Conservation (phyloP, 2,329 filamentous ascomycete genomes). For the Daldinia sp. region DNA sequence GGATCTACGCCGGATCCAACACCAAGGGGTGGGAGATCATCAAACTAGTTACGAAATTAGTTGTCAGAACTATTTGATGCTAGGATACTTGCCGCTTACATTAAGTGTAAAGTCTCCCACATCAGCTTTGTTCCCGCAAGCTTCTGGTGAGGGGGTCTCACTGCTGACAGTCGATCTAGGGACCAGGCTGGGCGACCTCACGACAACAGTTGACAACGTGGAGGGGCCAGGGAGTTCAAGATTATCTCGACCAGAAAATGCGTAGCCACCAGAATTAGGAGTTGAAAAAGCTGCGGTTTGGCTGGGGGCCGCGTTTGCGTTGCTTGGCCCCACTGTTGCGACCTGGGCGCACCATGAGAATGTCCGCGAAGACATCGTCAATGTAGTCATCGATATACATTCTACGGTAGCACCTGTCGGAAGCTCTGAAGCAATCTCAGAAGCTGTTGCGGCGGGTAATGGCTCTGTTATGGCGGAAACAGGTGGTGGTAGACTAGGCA, state of each 20-base stretch:
- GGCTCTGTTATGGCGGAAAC: constrained; percentile 40
- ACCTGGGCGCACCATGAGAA: constrained; percentile 51
- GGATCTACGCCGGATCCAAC: constrained; percentile 30
- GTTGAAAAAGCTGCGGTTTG: constrained; percentile 22
- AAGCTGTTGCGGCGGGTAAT: constrained; percentile 11
- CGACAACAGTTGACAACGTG: constrained; percentile 45
- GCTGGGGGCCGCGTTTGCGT: constrained; percentile 14
- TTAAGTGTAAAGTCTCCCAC: constrained; percentile 48
- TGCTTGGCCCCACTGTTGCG: constrained; percentile 31
- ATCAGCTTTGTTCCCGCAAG: constrained; percentile 46
- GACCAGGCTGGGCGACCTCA: constrained; percentile 35
- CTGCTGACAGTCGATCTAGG: constrained; percentile 23
- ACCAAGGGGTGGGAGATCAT: constrained; percentile 45
- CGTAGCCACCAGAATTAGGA: constrained; percentile 41
- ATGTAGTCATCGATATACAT: constrained; percentile 48
- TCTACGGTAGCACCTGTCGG: constrained; percentile 32
- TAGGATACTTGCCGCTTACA: constrained; percentile 41
- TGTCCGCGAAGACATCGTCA: constrained; percentile 47
- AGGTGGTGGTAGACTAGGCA: constrained; percentile 43
- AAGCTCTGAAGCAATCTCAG: constrained; percentile 22
- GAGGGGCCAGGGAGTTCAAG: constrained; percentile 40
- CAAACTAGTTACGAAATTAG: constrained; percentile 44
- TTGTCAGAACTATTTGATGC: background rate
- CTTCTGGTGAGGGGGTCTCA: constrained; percentile 25
- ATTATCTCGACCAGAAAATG: constrained; percentile 42